Evolutionary conservation across 768 basidiomycete genomes (phyloP).

Genomic region (Kwoniella heveanensis): DNA sequence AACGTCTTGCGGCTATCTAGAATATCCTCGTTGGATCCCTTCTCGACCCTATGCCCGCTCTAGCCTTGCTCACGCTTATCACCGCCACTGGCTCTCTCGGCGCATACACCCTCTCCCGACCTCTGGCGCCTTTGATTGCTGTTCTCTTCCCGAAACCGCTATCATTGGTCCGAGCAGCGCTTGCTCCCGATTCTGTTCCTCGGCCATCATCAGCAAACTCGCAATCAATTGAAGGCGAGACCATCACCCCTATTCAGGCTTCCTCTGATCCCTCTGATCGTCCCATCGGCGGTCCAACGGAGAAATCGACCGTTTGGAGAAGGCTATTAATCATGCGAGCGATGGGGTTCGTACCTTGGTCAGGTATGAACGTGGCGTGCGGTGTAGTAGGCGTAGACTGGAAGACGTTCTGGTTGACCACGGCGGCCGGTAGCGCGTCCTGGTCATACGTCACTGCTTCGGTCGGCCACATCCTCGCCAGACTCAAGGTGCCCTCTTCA

Average conservation of each 20-base stretch:
- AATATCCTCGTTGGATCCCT: constrained; percentile 88
- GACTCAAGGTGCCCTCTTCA: constrained; percentile 35
- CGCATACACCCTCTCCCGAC: constrained; percentile 76
- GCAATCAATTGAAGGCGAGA: constrained; percentile 2
- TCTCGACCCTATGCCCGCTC: constrained; percentile 79
- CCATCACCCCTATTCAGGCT: constrained; percentile 37
- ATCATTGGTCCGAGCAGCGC: constrained; percentile 76
- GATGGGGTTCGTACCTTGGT: constrained; percentile 93
- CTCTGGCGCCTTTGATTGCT: constrained; percentile 79
- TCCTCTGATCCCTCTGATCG: constrained; percentile 24
- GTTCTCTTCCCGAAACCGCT: constrained; percentile 80
- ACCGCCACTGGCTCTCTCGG: constrained; percentile 84
- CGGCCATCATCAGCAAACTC: constrained; percentile 29
- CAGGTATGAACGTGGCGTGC: constrained; percentile 93
- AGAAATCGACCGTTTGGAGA: constrained; percentile 65
- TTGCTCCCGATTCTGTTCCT: constrained; percentile 61
- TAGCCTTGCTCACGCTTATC: constrained; percentile 75
- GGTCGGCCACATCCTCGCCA: constrained; percentile 43
- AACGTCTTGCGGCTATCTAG: constrained; percentile 57
- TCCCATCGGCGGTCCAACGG: constrained; percentile 25
- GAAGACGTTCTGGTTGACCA: constrained; percentile 54
- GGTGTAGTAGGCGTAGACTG: constrained; percentile 78
- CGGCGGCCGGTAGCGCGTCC: constrained; percentile 55
- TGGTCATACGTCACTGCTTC: constrained; percentile 56
- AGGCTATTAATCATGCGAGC: constrained; percentile 83